Conservation (phyloP, 2,329 filamentous ascomycete species). For the Ustulina deusta region DNA sequence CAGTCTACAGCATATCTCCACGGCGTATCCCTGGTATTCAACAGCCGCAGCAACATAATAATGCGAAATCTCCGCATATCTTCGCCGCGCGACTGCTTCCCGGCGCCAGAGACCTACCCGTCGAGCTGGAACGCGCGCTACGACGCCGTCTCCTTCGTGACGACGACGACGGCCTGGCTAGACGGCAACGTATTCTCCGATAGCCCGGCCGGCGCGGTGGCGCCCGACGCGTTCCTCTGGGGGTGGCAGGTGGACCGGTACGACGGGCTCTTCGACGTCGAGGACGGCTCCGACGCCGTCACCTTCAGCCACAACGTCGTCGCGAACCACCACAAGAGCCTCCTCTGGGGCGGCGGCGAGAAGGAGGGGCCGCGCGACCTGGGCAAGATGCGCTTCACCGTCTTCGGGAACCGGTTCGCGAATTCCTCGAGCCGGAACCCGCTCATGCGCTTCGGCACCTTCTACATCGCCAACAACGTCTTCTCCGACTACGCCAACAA, state of each 20-base stretch:
- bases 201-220: constrained; percentile 21
- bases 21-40: constrained; percentile 41
- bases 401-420: constrained; percentile 41
- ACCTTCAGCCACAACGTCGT: constrained; percentile 44
- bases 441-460: constrained; percentile 43
- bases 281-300: constrained; percentile 41
- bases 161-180: constrained; percentile 37
- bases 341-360: constrained; percentile 43
- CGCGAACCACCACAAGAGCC: constrained; percentile 43
- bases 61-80: constrained; percentile 40
- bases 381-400: constrained; percentile 42
- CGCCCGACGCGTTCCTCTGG: constrained; percentile 38
- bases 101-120: constrained; percentile 39
- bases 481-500: constrained; percentile 39
- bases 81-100: constrained; percentile 42
- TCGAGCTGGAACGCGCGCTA: constrained; percentile 42
- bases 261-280: constrained; percentile 42
- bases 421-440: constrained; percentile 41
- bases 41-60: constrained; percentile 39
- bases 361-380: constrained; percentile 39
- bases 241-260: constrained; percentile 41
- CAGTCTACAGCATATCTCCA: constrained; percentile 35
- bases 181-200: constrained; percentile 42
- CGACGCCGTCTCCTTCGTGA: constrained; percentile 41
- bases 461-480: constrained; percentile 41